Evolutionary conservation across 1,139 yeast species (phyloP).

Genomic region (Pichia inconspicua): DNA sequence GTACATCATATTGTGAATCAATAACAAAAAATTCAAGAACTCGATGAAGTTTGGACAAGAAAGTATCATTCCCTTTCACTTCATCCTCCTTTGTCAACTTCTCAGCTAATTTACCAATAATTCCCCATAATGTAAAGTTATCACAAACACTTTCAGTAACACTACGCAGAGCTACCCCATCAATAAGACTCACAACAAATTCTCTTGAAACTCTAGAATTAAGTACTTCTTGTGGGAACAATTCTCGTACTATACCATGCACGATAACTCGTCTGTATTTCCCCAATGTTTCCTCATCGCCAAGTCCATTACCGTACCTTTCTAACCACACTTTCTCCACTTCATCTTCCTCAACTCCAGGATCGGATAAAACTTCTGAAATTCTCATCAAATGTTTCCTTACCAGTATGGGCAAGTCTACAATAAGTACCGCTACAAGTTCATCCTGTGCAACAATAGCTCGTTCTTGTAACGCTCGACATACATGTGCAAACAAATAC

Average conservation of each 20-base stretch:
- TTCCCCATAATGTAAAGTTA: slow-evolving; percentile 38
- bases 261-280: slow-evolving; percentile 27
- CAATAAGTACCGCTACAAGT: slow-evolving; percentile 37
- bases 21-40: slow-evolving; percentile 4
- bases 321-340: slow-evolving; percentile 10
- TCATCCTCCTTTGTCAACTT: neutral
- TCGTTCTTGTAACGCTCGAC: slow-evolving; percentile 32
- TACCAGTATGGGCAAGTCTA: slow-evolving; percentile 25
- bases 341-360: slow-evolving; percentile 9
- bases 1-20: slow-evolving; percentile 4
- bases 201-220: slow-evolving; percentile 32
- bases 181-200: slow-evolving; percentile 33
- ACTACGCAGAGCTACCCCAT: slow-evolving; percentile 35
- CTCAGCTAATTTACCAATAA: slow-evolving; percentile 29
- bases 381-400: slow-evolving; percentile 10
- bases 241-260: slow-evolving; percentile 27
- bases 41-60: too few relatives aligned
- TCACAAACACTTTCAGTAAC: slow-evolving; percentile 36
- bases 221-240: slow-evolving; percentile 34
- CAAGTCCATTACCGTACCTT: slow-evolving; percentile 19
- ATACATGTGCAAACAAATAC: slow-evolving; percentile 32
- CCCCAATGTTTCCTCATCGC: slow-evolving; percentile 25
- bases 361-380: slow-evolving; percentile 2
- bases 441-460: slow-evolving; percentile 16
- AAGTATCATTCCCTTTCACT: too few relatives aligned